Conservation (phyloP, 164 flowering plant genomes). For the Kingdonia uniflora region DNA sequence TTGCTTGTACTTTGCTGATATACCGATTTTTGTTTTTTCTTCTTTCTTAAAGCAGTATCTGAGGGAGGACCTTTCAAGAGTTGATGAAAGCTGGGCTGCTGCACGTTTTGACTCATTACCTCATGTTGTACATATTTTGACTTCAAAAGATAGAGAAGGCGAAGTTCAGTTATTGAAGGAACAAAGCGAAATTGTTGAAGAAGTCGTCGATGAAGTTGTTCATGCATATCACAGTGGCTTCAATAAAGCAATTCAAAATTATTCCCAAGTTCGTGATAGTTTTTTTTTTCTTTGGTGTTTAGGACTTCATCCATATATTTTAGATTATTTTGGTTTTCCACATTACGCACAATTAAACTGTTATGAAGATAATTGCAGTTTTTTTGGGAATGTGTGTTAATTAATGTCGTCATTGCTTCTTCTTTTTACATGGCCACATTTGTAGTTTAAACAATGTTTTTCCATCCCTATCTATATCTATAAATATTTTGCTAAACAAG, state of each 20-base stretch:
- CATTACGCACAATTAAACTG: neutral
- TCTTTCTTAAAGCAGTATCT: slow-evolving; percentile 38
- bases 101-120: slow-evolving; percentile 96
- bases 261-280: slow-evolving; percentile 68
- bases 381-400: neutral
- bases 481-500: too few relatives aligned
- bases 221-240: slow-evolving; percentile 95
- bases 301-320: neutral
- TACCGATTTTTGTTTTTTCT: neutral
- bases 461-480: too few relatives aligned
- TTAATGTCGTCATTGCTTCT: too few relatives aligned
- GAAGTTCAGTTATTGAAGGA: slow-evolving; percentile 71
- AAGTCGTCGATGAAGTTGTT: slow-evolving; percentile 97
- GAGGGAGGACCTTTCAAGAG: slow-evolving; percentile 56
- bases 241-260: slow-evolving; percentile 97
- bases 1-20: neutral
- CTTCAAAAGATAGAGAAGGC: slow-evolving; percentile 87
- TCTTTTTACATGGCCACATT: too few relatives aligned
- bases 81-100: slow-evolving; percentile 90
- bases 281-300: slow-evolving; percentile 1
- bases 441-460: too few relatives aligned
- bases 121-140: slow-evolving; percentile 93
- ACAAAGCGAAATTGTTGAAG: slow-evolving; percentile 84
- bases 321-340: neutral
- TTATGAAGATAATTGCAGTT: neutral